Percentiles rank a stretch among this genome's conserved stretches.
These are phyloP conservation scores for Chenopodium suecicum DNA, from an alignment of 148 eudicot species.

Conservation along the genomic window DNA sequence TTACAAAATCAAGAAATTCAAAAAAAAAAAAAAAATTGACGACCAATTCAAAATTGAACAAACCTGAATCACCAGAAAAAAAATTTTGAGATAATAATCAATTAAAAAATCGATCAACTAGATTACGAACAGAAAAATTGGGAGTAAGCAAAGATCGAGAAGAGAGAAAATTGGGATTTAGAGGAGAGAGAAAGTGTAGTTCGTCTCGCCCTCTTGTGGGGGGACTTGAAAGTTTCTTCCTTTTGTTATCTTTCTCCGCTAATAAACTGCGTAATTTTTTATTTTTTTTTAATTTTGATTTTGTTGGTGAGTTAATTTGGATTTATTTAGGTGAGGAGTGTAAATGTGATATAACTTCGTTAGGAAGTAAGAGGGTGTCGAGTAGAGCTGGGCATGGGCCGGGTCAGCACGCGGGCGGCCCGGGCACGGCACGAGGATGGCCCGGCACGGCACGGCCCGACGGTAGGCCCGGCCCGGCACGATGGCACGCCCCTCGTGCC, in stretches of 20 bases:
- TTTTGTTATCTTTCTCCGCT: background rate
- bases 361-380: background rate
- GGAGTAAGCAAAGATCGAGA: constrained; percentile 18
- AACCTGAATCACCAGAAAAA: background rate
- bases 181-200: background rate
- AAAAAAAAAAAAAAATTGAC: background rate
- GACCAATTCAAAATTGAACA: background rate
- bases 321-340: background rate
- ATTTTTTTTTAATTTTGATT: too few species aligned
- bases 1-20: background rate
- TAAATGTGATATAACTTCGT: background rate
- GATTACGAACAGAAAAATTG: background rate
- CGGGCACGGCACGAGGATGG: too few species aligned
- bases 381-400: too few species aligned
- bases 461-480: too few species aligned
- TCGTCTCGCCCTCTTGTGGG: background rate
- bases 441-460: too few species aligned
- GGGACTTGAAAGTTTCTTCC: background rate
- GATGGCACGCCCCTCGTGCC: too few species aligned
- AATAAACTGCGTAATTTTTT: too few species aligned
- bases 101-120: background rate
- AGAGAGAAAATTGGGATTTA: background rate
- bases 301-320: too few species aligned
- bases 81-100: background rate
- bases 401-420: too few species aligned